Base-by-base conservation (phyloP, 2,329 filamentous ascomycete species). In the Aureobasidium lini region DNA sequence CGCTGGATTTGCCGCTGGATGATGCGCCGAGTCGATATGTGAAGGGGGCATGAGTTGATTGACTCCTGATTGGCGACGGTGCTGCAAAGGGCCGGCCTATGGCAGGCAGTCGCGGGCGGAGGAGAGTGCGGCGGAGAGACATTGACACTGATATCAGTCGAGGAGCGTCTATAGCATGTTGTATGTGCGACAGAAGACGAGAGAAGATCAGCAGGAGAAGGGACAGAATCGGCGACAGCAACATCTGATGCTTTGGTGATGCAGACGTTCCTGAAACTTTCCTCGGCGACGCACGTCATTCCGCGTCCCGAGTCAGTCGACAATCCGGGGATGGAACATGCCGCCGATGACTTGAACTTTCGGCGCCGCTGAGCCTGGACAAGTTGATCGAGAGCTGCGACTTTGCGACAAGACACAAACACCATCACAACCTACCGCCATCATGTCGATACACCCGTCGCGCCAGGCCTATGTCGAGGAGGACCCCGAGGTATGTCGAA, bases 391-490 rank as follows among this genome's bases (percentile, higher is more conserved):
- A 46, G 6, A 11, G 9, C 43, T 46, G 23, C 23, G 23, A 23
- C 39, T 34, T 52, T 52, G 34, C 46, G 46, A 48, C n/a, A 48
- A 48, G 5, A 10, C 11, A n/a, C 31, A 48, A 8, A 49, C 2
- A 4, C 13, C 32, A 49, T 7, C 47, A 49, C 16, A 28, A 15
- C 16, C 16, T 11, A 37, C 50, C 44, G 56, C 57, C 29, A 53
- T n/a, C 52, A 68, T 66, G 70, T 81, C 76, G 72, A 81, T 95
- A 78, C 93, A 96, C 78, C 93, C 93, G 61, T 85, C 93, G 72
- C 84, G 94, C 65, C 88, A 93, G 75, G 93, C 93, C 43, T 96
- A 95, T 74, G 91, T 97, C 64, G 93, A 97, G 80, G 93, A 96
- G 70, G 85, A 78, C 44, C 29, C 37, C 6, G 60, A 61, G 42